Evolutionary conservation across 768 basidiomycete species (phyloP), one percentile per base, ranked within the genome.

Genomic region (Gelatoporia subvermispora): DNA sequence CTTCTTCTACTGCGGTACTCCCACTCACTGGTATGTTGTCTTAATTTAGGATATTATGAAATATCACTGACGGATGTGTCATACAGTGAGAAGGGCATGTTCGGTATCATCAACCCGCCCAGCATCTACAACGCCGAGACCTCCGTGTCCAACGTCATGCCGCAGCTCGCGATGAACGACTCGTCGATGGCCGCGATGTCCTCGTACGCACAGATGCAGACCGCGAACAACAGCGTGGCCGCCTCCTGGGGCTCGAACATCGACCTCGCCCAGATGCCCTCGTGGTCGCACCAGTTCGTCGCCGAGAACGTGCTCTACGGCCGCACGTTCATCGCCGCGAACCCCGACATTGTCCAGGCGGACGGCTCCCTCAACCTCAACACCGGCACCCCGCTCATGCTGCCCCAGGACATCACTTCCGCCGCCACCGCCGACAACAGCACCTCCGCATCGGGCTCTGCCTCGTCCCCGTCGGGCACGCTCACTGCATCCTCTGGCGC

Each of bases 1-100:
- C 47, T 88, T 75, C 78, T 88, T 73, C 79, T 84, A 81, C 73
- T 91, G 88, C 66, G 80, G 70, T 52, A 77, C 79, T 41, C 79
- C 84, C 38, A 67, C 58, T 48, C 88, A 92, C 64, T 91, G 89
- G 55, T 51, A 40, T 1, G 55, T 53, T 2, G 42, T 48, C 18
- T 34, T 20, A 2, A 21, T 37, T 10, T 22, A 2, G n/a, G 13
- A 38, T n/a, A 22, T 46, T 3, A 56, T 28, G 23, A 25, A n/a
- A n/a, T n/a, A n/a, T 31, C 13, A 37, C 21, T 38, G 16, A 21
- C 21, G 5, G 43, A 35, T 35, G 8, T 18, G 3, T 8, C 22
- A 13, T 43, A 42, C 21, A 57, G 56, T 64, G 65, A 79, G 62
- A 82, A 86, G 75, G 89, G 88, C 58, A 91, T 91, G 87, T 91